A percentile compares a stretch with the other conserved stretches of the same genome.
These are phyloP conservation scores for Penicillium sp. DNA, from an alignment of 2,329 filamentous ascomycete genomes.

Conservation along the genomic window DNA sequence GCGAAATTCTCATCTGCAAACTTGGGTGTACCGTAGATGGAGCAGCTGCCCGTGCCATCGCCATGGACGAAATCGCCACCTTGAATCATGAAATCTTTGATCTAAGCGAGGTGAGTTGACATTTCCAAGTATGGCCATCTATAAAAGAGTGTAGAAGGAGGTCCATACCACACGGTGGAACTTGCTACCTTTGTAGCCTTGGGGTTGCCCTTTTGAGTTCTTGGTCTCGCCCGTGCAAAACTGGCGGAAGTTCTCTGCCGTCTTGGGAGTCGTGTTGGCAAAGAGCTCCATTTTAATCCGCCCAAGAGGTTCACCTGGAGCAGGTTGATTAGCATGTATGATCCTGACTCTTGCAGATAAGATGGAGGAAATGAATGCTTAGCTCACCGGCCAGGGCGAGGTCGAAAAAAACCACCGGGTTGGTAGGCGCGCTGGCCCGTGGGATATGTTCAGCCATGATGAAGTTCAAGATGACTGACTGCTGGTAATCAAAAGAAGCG, in stretches of 20 bases:
- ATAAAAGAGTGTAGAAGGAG: constrained; percentile 22
- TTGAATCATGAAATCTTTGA: constrained; percentile 96
- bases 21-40: constrained; percentile 80
- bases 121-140: not conserved
- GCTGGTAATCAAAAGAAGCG: not conserved
- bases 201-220: constrained; percentile 72
- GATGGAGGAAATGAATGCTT: not conserved
- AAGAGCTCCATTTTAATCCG: constrained; percentile 91
- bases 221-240: constrained; percentile 95
- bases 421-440: constrained; percentile 19
- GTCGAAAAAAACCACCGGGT: constrained; percentile 55
- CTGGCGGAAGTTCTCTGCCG: constrained; percentile 94
- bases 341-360: not conserved
- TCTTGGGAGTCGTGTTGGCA: constrained; percentile 78
- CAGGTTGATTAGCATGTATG: not conserved
- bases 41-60: constrained; percentile 84
- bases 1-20: constrained; percentile 92
- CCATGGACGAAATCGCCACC: constrained; percentile 94
- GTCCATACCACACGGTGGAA: constrained; percentile 84
- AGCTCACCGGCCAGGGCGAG: constrained; percentile 50
- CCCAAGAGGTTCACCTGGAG: constrained; percentile 76
- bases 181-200: constrained; percentile 92
- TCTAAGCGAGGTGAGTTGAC: constrained; percentile 54
- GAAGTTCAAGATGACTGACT: not conserved
- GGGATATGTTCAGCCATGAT: not conserved